These are phyloP conservation scores for Anaeromyces robustus DNA, from an alignment of 192 early-diverging fungal genomes.

Conservation along the genomic window DNA sequence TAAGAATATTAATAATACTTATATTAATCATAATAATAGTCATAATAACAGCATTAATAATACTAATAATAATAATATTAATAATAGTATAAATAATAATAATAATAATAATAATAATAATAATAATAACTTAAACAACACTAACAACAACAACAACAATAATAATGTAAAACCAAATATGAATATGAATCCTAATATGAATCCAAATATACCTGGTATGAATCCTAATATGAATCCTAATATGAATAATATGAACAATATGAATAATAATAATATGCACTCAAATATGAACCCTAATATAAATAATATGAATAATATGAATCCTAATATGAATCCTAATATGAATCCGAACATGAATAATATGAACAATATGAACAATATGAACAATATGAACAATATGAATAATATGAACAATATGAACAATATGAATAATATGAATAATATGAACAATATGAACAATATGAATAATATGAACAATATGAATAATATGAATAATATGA, in stretches of 20 bases:
- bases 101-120: not conserved
- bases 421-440: not conserved
- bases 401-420: not conserved
- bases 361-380: not conserved
- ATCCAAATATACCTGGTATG: not conserved
- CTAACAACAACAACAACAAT: no score
- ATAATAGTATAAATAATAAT: not conserved
- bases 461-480: not conserved
- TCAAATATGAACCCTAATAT: no score
- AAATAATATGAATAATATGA: no score
- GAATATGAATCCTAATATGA: not conserved
- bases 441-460: not conserved
- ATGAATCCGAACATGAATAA: not conserved
- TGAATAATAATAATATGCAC: no score
- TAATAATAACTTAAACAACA: not conserved
- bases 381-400: not conserved
- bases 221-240: no score
- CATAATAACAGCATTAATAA: not conserved
- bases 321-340: not conserved
- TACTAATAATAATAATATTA: not conserved
- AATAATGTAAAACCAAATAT: no score
- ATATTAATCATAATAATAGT: not conserved
- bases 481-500: no score
- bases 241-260: no score
- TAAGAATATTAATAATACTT: no score